phyloP scores from a whole-genome alignment of 2,329 filamentous ascomycete species.

The Tothia fuscella region DNA sequence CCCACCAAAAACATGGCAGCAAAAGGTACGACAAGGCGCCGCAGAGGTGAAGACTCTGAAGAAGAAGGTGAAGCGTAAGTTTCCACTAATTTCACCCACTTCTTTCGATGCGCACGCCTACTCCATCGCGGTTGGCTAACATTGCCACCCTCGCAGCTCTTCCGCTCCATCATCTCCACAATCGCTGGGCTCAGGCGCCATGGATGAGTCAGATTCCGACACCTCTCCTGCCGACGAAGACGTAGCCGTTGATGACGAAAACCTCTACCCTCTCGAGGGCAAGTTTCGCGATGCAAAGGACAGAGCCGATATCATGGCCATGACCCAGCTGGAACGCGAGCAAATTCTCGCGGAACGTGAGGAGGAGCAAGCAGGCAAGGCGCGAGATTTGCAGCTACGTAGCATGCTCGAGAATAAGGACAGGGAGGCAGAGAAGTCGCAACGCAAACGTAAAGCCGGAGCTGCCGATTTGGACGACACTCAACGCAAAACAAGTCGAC shows the following conservation, averaged over 20 bases:
- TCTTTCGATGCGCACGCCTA: constrained; percentile 5
- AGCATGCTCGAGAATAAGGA: constrained; percentile 52
- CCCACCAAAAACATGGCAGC: constrained; percentile 37
- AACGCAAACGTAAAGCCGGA: constrained; percentile 61
- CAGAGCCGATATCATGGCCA: constrained; percentile 56
- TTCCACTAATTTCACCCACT: constrained; percentile 13
- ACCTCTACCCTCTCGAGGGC: constrained; percentile 76
- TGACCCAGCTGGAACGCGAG: constrained; percentile 87
- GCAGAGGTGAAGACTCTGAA: constrained; percentile 47
- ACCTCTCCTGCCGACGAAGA: constrained; percentile 31
- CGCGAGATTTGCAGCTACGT: constrained; percentile 72
- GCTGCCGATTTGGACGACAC: constrained; percentile 67
- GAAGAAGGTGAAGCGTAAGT: constrained; percentile 80
- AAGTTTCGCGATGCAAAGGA: constrained; percentile 52
- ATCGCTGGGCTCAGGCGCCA: constrained; percentile 71
- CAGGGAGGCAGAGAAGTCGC: constrained; percentile 14
- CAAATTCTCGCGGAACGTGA: constrained; percentile 79
- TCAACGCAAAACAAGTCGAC: constrained; percentile 52
- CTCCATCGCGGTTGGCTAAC: background rate
- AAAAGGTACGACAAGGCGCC: constrained; percentile 33
- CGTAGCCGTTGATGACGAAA: constrained; percentile 47
- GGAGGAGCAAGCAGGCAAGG: constrained; percentile 66
- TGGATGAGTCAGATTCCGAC: constrained; percentile 62
- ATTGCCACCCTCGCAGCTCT: constrained; percentile 40
- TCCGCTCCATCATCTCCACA: constrained; percentile 56